Evolutionary conservation across 2,329 filamentous ascomycete genomes (phyloP), one percentile per base, ranked within the genome.

Genomic region (Sporothrix euskadiensis): DNA sequence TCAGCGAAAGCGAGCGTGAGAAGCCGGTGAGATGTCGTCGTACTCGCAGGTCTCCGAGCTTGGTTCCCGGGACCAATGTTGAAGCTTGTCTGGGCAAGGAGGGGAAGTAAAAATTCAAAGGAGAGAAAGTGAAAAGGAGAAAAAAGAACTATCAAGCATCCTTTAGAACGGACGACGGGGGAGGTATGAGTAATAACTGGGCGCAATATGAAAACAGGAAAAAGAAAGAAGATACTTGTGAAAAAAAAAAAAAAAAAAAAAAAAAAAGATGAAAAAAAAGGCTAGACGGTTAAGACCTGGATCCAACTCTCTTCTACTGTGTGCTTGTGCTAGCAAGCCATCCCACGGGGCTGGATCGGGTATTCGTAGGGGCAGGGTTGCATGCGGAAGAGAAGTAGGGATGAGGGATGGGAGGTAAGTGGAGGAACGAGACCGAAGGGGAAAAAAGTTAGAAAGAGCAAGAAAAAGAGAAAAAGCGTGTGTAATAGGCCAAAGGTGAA

Each of bases 271-370:
- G n/a, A 44, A 26, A 49, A 39, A 49, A 54, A 41, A 54, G 22
- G n/a, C 26, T 52, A 32, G 30, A n/a, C 47, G 44, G 65, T 12
- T n/a, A 68, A 68, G 30, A n/a, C 26, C 16, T 52, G 26, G 22
- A 35, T 14, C 44, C 44, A 35, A 22, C 47, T 52, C 16, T 54
- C 26, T 9, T 49, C 30, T 54, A 26, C 26, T 2, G 26, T 26
- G 2, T 26, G 22, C 26, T 10, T 59, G 30, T 54, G 14, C 69
- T 54, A 65, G 32, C 57, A 71, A 52, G 69, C 9, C 69, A 65
- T 71, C n/a, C 69, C 57, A 71, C 30, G 69, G 57, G 54, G 57
- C 12, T 71, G 57, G 69, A 65, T 65, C 26, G 26, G 63, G 30
- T 39, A 14, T 12, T 68, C 65, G 66, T 39, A 39, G 5, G 30